Evolutionary conservation across 2,329 filamentous ascomycete genomes (phyloP), one percentile per base, ranked within the genome.

Genomic region (Colletotrichum karsti): DNA sequence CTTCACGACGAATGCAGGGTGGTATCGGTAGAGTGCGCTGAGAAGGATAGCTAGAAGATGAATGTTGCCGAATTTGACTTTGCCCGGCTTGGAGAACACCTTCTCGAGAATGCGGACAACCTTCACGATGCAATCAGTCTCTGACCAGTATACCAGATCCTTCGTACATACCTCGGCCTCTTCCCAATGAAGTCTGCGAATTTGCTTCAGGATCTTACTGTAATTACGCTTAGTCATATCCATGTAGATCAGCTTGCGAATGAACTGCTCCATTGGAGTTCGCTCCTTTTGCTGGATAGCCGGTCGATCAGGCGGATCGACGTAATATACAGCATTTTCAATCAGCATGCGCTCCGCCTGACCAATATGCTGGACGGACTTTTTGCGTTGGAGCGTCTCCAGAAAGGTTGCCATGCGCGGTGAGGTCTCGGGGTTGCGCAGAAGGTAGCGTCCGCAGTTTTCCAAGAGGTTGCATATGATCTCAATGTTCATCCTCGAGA

Each of bases 401-500:
- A 99, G 82, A 78, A 99, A 99, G 1, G 93, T 95, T 1, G 87
- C 84, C 96, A 99, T 99, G 46, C 96, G 91, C 8, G 95, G 95
- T 9, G 93, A 92, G 0, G 97, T 98, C 70, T 98, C 95, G 0
- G 94, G 91, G 73, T 96, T 98, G 55, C 95, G 93, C 66, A 99
- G 87, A 22, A 99, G 84, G 79, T 98, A 99, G 18, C 96, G 90
- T 46, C 96, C 96, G 76, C 97, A 99, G 71, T 98, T 98, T 78
- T 99, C 96, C 22, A 99, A 86, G 28, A 99, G 85, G 75, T 97
- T 97, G 75, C 95, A 97, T 71, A 99, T 95, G 73, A 99, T 98
- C 79, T 99, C 97, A 71, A 99, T 98, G 76, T 99, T 99, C 93
- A 98, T 98, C 69, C 95, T 90, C 3, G 96, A 98, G 76, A 99